These are phyloP conservation scores for Verticillium zaregamsianum DNA, from an alignment of 2,329 filamentous ascomycete species.

Conservation along the genomic window DNA sequence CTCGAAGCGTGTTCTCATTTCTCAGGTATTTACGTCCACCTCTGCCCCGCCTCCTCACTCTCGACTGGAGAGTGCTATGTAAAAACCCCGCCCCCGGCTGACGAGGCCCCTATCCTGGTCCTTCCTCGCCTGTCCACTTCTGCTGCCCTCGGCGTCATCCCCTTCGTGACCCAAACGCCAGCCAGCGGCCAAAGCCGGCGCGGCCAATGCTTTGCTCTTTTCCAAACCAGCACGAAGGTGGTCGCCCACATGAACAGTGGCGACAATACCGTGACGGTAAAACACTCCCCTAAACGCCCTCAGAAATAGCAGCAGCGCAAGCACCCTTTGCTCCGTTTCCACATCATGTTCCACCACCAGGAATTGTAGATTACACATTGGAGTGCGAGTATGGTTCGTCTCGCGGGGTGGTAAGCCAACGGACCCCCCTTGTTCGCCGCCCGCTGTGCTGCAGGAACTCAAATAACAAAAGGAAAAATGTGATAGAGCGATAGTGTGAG, in stretches of 20 bases:
- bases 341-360: not conserved
- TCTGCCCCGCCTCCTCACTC: not conserved
- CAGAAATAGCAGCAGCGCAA: not conserved
- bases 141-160: not conserved
- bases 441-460: conserved; percentile 1
- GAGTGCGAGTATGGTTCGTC: not conserved
- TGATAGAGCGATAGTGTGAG: not conserved
- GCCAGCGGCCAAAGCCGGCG: not conserved
- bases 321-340: not conserved
- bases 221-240: not conserved
- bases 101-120: no score
- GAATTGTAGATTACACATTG: conserved; percentile 1
- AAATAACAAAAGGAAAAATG: conserved; percentile 1
- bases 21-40: not conserved
- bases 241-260: not conserved
- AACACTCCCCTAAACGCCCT: not conserved
- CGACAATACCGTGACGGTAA: not conserved
- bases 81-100: not conserved
- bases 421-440: not conserved
- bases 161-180: not conserved
- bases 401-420: not conserved
- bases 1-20: not conserved
- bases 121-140: not conserved
- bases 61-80: not conserved
- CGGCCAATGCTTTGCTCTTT: not conserved